Evolutionary conservation across 441 rosid species (phyloP).

Genomic region (Aquilaria agallochum): DNA sequence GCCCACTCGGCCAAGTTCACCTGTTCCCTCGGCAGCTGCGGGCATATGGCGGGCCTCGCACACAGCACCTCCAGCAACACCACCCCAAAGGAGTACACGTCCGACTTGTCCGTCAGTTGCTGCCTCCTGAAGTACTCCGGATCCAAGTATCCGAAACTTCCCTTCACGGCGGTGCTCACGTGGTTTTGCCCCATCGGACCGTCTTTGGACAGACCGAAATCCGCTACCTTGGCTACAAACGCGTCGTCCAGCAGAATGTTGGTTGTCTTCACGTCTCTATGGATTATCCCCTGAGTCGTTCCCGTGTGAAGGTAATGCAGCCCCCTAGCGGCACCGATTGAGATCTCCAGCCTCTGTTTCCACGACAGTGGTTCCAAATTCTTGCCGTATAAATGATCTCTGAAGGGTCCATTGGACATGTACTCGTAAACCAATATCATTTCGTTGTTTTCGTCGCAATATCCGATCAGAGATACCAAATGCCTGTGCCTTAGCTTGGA

Average conservation of each 20-base stretch:
- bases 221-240: slow-evolving; percentile 87
- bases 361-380: slow-evolving; percentile 57
- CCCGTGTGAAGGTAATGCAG: slow-evolving; percentile 91
- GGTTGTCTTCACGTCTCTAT: slow-evolving; percentile 84
- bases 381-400: slow-evolving; percentile 85
- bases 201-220: slow-evolving; percentile 86
- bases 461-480: slow-evolving; percentile 84
- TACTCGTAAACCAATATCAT: slow-evolving; percentile 92
- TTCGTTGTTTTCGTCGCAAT: slow-evolving; percentile 77
- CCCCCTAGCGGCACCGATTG: slow-evolving; percentile 79
- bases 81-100: slow-evolving; percentile 89
- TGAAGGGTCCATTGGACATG: slow-evolving; percentile 86
- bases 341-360: slow-evolving; percentile 86
- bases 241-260: slow-evolving; percentile 79
- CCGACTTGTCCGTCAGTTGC: slow-evolving; percentile 42
- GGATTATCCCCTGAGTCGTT: slow-evolving; percentile 84
- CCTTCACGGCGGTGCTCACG: slow-evolving; percentile 90
- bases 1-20: slow-evolving; percentile 96
- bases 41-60: slow-evolving; percentile 77
- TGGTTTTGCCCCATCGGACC: slow-evolving; percentile 70
- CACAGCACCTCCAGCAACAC: slow-evolving; percentile 77
- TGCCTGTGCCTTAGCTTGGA: slow-evolving; percentile 92
- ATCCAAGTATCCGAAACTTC: slow-evolving; percentile 83
- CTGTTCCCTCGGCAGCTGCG: slow-evolving; percentile 70
- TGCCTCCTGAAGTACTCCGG: slow-evolving; percentile 85